Evolutionary conservation across 148 eudicot genomes (phyloP), one percentile per base, ranked within the genome.

Genomic region (Vaccinium myrtillus): DNA sequence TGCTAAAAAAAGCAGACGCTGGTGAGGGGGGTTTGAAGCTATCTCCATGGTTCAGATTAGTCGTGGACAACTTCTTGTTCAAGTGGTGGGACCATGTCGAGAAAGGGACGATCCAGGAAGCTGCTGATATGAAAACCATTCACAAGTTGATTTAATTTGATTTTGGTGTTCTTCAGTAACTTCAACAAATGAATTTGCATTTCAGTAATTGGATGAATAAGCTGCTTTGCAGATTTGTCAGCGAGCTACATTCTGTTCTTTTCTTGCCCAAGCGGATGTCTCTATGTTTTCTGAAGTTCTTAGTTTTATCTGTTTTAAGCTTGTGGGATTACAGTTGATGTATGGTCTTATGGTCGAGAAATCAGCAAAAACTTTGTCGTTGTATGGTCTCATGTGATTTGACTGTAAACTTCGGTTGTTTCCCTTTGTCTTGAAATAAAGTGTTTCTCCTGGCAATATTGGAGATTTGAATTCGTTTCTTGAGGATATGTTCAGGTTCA

Each of bases 61-160:
- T 94, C 0, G 98, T 96, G 1, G 99, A 96, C 88, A 96, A 94
- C 88, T 96, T 96, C 93, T 88, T 96, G 90, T 92, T 88, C 90
- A 92, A 96, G 83, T 96, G 98, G 98, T 96, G 99, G 99, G 98
- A 96, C 32, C 94, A 96, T 84, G 98, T 93, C 3, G 91, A 93
- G 89, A 91, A 92, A 2, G 97, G 95, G 80, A 92, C 95, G 55
- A 86, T 94, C 13, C 78, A 84, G 6, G 94, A 93, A 59, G 98
- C 87, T 11, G 87, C 84, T 77, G 98, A 96, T 85, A 96, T 96
- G 99, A 87, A 92, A 80, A 92, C 97, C 55, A 96, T 94, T 79
- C 98, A 96, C 90, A 96, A 90, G 88, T 87, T 96, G 88, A 85
- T 70, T 65, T 84, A 58, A 49, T 55, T 25, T 18, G 49, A 18